These are phyloP conservation scores for Lyophyllum shimeji DNA, from an alignment of 768 basidiomycete genomes.

Conservation along the genomic window DNA sequence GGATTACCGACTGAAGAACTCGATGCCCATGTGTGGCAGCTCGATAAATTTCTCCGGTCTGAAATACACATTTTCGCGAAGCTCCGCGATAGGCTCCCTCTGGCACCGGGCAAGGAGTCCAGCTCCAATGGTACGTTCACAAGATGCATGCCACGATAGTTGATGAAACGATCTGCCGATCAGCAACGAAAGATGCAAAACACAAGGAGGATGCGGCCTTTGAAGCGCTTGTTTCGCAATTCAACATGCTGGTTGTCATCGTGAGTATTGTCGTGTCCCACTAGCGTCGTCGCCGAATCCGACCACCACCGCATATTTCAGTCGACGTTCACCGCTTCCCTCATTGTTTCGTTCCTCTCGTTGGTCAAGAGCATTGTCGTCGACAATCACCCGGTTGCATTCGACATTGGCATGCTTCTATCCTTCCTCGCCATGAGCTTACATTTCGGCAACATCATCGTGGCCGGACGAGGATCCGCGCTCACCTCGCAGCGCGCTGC, in stretches of 20 bases:
- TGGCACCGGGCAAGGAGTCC: neutral
- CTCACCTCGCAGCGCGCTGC: constrained; percentile 21
- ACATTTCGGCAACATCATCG: constrained; percentile 31
- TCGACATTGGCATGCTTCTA: constrained; percentile 30
- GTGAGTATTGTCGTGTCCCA: constrained; percentile 14
- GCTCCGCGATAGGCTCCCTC: constrained; percentile 21
- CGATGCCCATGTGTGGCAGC: constrained; percentile 18
- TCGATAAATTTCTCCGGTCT: constrained; percentile 25
- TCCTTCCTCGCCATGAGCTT: constrained; percentile 28
- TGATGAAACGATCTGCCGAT: neutral
- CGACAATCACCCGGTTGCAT: constrained; percentile 19
- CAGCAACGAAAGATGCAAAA: neutral
- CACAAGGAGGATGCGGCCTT: constrained; percentile 10
- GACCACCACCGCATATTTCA: constrained; percentile 1
- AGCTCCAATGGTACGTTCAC: neutral
- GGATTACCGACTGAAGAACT: neutral
- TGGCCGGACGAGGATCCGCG: constrained; percentile 27
- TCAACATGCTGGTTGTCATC: constrained; percentile 28
- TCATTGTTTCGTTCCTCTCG: constrained; percentile 27
- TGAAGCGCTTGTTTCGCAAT: constrained; percentile 23
- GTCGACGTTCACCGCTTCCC: constrained; percentile 30
- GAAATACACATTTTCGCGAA: constrained; percentile 26
- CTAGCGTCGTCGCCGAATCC: neutral
- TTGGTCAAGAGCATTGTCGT: constrained; percentile 24
- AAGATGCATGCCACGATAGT: too few relatives aligned